A percentile compares a stretch with the other conserved stretches of the same genome.
phyloP scores from a whole-genome alignment of 305 asterid genomes.

The Caryopteris hybrid region DNA sequence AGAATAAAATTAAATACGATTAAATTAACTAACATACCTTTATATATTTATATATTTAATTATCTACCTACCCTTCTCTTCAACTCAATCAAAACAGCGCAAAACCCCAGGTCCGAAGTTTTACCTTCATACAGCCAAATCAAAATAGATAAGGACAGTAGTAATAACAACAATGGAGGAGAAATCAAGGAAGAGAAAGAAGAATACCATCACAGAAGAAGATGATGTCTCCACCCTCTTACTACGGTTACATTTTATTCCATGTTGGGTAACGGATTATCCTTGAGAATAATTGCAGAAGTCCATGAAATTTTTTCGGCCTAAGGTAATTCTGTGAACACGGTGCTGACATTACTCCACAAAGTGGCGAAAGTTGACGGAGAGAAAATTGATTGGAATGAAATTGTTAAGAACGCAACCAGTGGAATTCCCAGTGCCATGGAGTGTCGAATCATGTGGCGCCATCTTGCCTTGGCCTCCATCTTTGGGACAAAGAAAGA shows the following conservation, averaged over 20 bases:
- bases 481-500: constrained; percentile 71
- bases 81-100: too few species aligned
- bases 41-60: too few species aligned
- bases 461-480: constrained; percentile 80
- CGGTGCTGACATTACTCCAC: constrained; percentile 55
- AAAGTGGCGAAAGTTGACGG: constrained; percentile 55
- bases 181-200: constrained; percentile 43
- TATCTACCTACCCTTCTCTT: too few species aligned
- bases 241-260: constrained; percentile 29
- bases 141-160: neutral
- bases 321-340: constrained; percentile 54
- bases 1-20: too few species aligned
- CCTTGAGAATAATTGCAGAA: neutral
- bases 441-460: constrained; percentile 83
- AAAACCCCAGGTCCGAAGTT: neutral
- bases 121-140: neutral
- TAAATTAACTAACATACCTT: too few species aligned
- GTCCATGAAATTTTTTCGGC: neutral
- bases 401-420: constrained; percentile 51
- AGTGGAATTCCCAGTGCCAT: constrained; percentile 68
- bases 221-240: constrained; percentile 41
- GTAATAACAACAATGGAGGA: constrained; percentile 33
- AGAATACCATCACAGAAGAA: constrained; percentile 42
- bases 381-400: constrained; percentile 65
- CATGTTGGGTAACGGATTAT: neutral